Conservation (phyloP, 352 stramenopile genomes). For the Phytophthora tentaculata region DNA sequence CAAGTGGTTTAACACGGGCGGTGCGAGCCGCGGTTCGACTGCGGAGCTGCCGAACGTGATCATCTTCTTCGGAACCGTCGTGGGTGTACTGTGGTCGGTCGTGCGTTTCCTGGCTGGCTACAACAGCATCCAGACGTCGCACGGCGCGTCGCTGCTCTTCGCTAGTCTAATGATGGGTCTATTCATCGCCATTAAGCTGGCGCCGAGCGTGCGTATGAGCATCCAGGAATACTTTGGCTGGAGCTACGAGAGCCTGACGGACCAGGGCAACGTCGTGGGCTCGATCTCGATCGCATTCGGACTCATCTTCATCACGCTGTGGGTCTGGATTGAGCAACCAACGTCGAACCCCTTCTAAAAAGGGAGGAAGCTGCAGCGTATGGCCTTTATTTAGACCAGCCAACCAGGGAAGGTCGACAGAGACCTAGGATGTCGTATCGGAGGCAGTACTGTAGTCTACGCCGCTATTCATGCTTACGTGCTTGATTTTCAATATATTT, state of each 20-base stretch:
- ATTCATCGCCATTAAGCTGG: conserved; percentile 83
- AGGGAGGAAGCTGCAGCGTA: conserved; percentile 12
- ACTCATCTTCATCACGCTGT: conserved; percentile 82
- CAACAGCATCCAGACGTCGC: conserved; percentile 75
- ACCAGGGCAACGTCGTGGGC: conserved; percentile 87
- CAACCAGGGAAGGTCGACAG: conserved; percentile 16
- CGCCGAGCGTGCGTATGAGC: conserved; percentile 83
- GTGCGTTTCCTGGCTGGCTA: conserved; percentile 84
- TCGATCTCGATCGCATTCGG: conserved; percentile 74
- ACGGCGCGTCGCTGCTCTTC: conserved; percentile 76
- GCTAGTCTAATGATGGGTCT: conserved; percentile 84
- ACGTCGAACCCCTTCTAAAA: conserved; percentile 81
- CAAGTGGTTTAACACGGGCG: conserved; percentile 84
- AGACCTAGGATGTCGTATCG: conserved; percentile 27
- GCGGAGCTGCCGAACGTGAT: conserved; percentile 80
- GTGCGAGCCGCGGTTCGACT: conserved; percentile 65
- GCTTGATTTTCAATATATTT: conserved; percentile 55
- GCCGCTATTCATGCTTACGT: conserved; percentile 34
- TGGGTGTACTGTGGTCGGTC: conserved; percentile 72
- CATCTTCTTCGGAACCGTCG: conserved; percentile 74
- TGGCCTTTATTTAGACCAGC: conserved; percentile 25
- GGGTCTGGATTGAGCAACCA: conserved; percentile 84
- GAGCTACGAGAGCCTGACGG: conserved; percentile 86
- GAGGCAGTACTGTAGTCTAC: conserved; percentile 4
- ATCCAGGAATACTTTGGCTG: conserved; percentile 91